Evolutionary conservation across 345 rosid genomes (phyloP), one percentile per base, ranked within the genome.

Genomic region (Adansonia digitata): DNA sequence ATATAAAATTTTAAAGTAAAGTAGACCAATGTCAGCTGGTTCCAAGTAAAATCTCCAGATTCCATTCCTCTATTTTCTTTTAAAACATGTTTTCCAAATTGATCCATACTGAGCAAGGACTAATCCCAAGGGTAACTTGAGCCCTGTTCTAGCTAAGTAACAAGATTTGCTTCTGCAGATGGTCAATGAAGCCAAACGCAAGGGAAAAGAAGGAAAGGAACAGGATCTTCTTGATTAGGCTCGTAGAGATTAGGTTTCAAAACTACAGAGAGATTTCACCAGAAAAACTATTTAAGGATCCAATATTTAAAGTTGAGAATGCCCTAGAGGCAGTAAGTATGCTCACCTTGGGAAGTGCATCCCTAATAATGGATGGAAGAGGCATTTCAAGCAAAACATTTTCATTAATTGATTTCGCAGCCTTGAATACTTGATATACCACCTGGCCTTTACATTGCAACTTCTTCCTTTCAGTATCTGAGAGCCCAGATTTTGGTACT

Each of bases 371-470:
- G 71, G 83, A 43, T 5, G 98, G 96, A 57, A 95, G 82, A 2
- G 96, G 90, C 94, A 95, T 95, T 85, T 95, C 99, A 31, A 84
- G 89, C 84, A 93, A 85, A 74, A 95, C 79, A 75, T 79, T 89
- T 71, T 90, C 96, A 15, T 95, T 95, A 70, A 93, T 93, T 34
- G 96, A 81, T 80, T 86, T 93, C 22, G 98, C 87, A 78, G 99
- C 99, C 92, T 94, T 94, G 84, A 91, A 88, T 52, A 94, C 88
- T 88, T 95, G 99, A 81, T 87, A 85, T 37, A 95, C 94, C 75
- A 89, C 79, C 80, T 81, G 90, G 0, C 85, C 90, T 52, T 83
- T 86, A 39, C 72, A 76, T 17, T 86, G 81, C 78, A 95, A 46
- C 73, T 87, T 91, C 89, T 87, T 87, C 80, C 90, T 87, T 77